A percentile compares a stretch with the other conserved stretches of the same genome.
phyloP scores from a whole-genome alignment of 192 early-diverging fungal species.

The Umbelopsis sp. region DNA sequence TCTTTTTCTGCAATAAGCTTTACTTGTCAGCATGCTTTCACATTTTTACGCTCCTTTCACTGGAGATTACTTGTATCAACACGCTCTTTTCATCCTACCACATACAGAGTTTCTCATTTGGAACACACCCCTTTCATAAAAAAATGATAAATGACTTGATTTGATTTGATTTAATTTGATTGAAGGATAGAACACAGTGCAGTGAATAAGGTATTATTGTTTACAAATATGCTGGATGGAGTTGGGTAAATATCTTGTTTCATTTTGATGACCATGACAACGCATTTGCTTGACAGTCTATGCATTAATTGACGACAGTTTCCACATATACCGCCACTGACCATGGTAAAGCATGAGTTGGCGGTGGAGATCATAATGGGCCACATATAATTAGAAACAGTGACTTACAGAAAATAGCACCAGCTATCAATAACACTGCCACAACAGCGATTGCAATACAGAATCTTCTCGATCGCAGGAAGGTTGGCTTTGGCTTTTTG shows the following conservation, averaged over 20 bases:
- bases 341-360: neutral
- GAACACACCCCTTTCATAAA: neutral
- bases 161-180: neutral
- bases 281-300: neutral
- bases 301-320: neutral
- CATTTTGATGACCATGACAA: neutral
- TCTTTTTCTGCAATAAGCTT: neutral
- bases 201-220: neutral
- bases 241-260: too few species aligned
- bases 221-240: neutral
- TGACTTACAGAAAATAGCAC: neutral
- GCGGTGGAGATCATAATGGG: neutral
- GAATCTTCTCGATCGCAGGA: neutral
- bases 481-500: neutral
- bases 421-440: neutral
- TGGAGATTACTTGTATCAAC: constrained; percentile 18
- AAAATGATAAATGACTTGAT: neutral
- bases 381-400: neutral
- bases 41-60: neutral
- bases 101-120: neutral
- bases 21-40: constrained; percentile 5
- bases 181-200: neutral
- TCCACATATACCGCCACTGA: neutral
- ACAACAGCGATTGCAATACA: neutral
- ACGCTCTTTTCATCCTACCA: neutral